phyloP scores from a whole-genome alignment of 768 basidiomycete genomes.

The Gloeopeniophorella convolvens region DNA sequence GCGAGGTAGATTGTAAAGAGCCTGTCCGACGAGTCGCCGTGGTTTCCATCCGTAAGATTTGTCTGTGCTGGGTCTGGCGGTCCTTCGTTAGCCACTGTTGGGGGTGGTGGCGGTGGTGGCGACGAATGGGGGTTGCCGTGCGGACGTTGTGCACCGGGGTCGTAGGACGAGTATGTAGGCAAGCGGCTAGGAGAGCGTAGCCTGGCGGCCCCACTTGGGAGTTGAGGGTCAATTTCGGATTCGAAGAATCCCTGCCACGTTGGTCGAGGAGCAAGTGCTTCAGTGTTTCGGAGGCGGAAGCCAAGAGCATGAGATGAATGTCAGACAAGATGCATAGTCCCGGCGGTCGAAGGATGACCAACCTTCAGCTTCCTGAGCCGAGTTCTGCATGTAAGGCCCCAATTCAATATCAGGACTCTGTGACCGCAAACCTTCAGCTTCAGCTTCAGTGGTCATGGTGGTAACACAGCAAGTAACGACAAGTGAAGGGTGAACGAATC shows the following conservation, averaged over 20 bases:
- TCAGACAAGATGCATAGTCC: not conserved
- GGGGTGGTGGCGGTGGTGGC: not conserved
- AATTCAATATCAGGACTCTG: constrained; percentile 12
- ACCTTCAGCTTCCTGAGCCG: not conserved
- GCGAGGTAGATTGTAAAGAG: constrained; percentile 18
- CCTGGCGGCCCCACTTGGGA: not conserved
- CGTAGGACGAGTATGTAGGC: constrained; percentile 9
- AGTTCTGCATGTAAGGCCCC: not conserved
- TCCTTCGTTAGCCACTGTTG: not conserved
- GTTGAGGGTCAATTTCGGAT: not conserved
- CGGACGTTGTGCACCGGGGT: not conserved
- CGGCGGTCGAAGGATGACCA: not conserved
- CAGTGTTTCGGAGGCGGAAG: not conserved
- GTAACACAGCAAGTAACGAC: no score
- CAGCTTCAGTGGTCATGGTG: no score
- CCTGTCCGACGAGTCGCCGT: constrained; percentile 10
- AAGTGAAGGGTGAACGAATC: no score
- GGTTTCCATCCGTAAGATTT: constrained; percentile 2
- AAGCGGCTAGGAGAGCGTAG: not conserved
- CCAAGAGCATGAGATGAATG: not conserved
- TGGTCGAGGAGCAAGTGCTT: no score
- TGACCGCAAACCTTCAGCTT: no score
- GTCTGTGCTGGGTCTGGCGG: not conserved
- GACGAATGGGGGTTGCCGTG: not conserved
- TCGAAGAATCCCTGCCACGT: no score